Evolutionary conservation across 768 basidiomycete species (phyloP).

Genomic region (Suillus occidentalis): DNA sequence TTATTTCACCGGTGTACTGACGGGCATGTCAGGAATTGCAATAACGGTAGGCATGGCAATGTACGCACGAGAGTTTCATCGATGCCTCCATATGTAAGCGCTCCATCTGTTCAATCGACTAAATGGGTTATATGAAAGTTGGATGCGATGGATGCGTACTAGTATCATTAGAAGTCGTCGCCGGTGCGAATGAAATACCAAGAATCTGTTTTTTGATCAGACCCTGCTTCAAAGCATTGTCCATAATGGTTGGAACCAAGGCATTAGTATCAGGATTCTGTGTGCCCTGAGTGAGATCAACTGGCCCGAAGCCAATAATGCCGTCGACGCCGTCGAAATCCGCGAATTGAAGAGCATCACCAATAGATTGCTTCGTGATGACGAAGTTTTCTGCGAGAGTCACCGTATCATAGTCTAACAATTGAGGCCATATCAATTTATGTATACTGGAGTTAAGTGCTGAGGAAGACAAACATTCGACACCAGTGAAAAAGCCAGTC

Average conservation of each 20-base stretch:
- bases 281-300: constrained; percentile 17
- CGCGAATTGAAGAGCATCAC: constrained; percentile 16
- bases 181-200: constrained; percentile 24
- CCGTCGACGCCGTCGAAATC: constrained; percentile 25
- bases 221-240: constrained; percentile 25
- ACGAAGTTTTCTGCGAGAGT: constrained; percentile 24
- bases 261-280: constrained; percentile 5
- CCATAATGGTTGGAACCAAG: constrained; percentile 25
- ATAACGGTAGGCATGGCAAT: neutral
- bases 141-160: constrained; percentile 10
- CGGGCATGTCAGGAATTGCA: neutral
- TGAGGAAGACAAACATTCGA: constrained; percentile 29
- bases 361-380: constrained; percentile 31
- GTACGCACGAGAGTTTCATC: constrained; percentile 18
- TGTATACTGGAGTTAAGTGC: neutral
- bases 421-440: neutral
- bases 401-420: constrained; percentile 26
- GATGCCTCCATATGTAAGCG: constrained; percentile 27
- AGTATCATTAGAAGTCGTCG: constrained; percentile 15
- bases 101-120: constrained; percentile 20
- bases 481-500: constrained; percentile 25
- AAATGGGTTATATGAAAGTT: neutral
- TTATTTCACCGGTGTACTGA: constrained; percentile 24
- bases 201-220: constrained; percentile 18
- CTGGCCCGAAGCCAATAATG: constrained; percentile 29